Conservation (phyloP, 805 yeast species). For the Candida tibetensis region DNA sequence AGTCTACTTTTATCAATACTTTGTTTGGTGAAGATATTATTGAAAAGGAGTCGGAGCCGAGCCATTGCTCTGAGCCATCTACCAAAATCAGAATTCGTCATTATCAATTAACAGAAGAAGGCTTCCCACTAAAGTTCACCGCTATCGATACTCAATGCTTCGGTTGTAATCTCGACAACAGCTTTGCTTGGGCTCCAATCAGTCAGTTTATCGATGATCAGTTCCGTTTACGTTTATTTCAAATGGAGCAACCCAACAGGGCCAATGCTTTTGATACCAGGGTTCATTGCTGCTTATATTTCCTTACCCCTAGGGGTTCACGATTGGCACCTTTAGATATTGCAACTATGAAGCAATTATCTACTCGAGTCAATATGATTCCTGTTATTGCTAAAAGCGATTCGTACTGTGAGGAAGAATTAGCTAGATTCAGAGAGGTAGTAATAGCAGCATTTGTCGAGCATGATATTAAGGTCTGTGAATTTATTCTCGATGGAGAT, state of each 20-base stretch:
- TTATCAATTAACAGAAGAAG: constrained; percentile 18
- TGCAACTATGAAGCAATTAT: constrained; percentile 32
- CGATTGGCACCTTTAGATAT: constrained; percentile 33
- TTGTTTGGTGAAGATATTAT: constrained; percentile 13
- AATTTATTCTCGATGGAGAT: constrained; percentile 21
- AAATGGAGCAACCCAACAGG: constrained; percentile 54
- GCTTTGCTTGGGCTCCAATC: constrained; percentile 39
- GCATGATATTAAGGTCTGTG: constrained; percentile 31
- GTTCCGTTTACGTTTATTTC: constrained; percentile 61
- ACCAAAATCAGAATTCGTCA: constrained; percentile 12
- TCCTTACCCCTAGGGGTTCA: constrained; percentile 65
- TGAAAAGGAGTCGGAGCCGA: not conserved
- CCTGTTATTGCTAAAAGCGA: constrained; percentile 42
- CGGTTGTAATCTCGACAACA: constrained; percentile 64
- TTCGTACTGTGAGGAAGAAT: constrained; percentile 26
- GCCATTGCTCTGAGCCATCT: not conserved
- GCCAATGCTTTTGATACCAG: constrained; percentile 51
- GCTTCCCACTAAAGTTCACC: constrained; percentile 17
- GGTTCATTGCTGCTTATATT: constrained; percentile 83
- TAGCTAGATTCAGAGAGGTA: constrained; percentile 21
- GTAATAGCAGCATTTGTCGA: constrained; percentile 22
- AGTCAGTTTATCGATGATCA: constrained; percentile 78
- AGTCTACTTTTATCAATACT: constrained; percentile 25
- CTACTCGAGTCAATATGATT: constrained; percentile 34
- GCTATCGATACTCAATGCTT: constrained; percentile 48